Evolutionary conservation across 345 rosid species (phyloP).

Genomic region (Raphanus sativus): DNA sequence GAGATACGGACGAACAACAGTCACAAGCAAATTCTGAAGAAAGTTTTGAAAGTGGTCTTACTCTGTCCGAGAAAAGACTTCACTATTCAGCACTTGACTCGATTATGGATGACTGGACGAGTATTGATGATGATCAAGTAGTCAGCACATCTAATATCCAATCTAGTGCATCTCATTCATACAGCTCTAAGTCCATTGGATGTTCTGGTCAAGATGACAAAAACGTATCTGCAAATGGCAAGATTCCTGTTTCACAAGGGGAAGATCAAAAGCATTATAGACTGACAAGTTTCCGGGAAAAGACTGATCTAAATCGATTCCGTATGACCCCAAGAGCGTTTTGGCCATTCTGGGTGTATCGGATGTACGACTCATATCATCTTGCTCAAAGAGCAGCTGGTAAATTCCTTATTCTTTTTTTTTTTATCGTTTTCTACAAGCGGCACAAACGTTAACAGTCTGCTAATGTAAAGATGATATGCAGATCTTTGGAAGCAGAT

Average conservation of each 20-base stretch:
- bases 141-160: constrained; percentile 39
- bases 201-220: constrained; percentile 37
- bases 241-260: too few species aligned
- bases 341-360: constrained; percentile 89
- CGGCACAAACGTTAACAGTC: neutral
- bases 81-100: constrained; percentile 62
- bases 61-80: constrained; percentile 58
- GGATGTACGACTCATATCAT: constrained; percentile 75
- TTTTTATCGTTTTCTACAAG: neutral
- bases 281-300: constrained; percentile 33
- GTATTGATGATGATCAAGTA: constrained; percentile 67
- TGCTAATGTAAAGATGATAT: constrained; percentile 19
- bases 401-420: too few species aligned
- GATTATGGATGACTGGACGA: constrained; percentile 54
- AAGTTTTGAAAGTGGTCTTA: constrained; percentile 81
- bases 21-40: constrained; percentile 69
- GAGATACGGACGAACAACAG: constrained; percentile 50
- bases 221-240: constrained; percentile 34
- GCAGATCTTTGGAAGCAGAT: constrained; percentile 94
- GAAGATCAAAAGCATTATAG: constrained; percentile 42
- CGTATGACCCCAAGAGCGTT: constrained; percentile 60
- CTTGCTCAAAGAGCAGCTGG: constrained; percentile 94
- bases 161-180: constrained; percentile 31
- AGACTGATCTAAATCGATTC: constrained; percentile 43
- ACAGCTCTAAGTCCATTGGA: constrained; percentile 36